A percentile compares a stretch with the other conserved stretches of the same genome.
Conservation (phyloP, 305 asterid species). For the Fraxinus latifolia region DNA sequence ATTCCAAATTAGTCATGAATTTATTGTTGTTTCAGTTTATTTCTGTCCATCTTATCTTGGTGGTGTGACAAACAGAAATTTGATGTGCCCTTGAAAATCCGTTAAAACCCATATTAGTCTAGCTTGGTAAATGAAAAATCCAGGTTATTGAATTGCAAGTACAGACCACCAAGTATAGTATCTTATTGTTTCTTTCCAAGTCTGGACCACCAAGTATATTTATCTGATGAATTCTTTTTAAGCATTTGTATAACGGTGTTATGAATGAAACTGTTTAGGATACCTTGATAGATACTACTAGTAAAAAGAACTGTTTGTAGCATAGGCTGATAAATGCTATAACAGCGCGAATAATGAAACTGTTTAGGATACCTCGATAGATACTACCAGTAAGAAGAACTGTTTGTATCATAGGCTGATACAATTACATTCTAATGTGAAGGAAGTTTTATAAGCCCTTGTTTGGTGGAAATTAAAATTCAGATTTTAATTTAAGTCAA, state of each 20-base stretch:
- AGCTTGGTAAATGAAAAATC: background rate
- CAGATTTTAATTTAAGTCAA: too few relatives aligned
- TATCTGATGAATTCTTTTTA: background rate
- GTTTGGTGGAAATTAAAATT: too few relatives aligned
- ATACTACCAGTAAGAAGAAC: background rate
- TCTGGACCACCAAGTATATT: background rate
- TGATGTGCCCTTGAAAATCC: background rate
- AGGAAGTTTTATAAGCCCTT: background rate
- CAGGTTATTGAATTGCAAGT: background rate
- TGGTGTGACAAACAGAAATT: background rate
- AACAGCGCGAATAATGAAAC: background rate
- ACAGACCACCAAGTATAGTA: background rate
- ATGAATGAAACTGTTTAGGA: background rate
- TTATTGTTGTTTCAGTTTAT: background rate
- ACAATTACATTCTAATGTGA: background rate
- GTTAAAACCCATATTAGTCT: background rate
- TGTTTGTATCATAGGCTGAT: background rate
- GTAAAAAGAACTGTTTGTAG: background rate
- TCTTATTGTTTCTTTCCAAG: background rate
- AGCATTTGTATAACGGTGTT: background rate
- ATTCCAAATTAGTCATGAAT: background rate
- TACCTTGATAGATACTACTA: background rate
- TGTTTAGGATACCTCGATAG: background rate
- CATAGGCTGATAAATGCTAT: background rate
- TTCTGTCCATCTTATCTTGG: background rate